A percentile compares a stretch with the other conserved stretches of the same genome.
These are phyloP conservation scores for Ophiognomonia clavigignenti-juglandacearum DNA, from an alignment of 2,329 filamentous ascomycete species.

Conservation along the genomic window DNA sequence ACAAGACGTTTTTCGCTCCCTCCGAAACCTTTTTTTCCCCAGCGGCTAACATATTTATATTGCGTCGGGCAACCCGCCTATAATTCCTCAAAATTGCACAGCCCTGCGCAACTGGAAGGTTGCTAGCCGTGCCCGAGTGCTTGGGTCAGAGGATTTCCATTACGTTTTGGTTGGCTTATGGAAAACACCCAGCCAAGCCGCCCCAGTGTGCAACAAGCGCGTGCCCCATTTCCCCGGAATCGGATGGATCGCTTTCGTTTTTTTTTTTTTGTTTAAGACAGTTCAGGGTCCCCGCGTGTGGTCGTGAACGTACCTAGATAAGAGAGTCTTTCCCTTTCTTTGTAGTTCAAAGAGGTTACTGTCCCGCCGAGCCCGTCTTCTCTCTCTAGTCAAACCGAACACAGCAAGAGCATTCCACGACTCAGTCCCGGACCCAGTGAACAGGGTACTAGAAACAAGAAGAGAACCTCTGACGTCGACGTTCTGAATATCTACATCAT, in stretches of 20 bases:
- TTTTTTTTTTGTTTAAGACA: neutral
- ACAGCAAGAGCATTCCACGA: neutral
- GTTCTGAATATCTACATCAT: neutral
- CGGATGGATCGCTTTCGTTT: neutral
- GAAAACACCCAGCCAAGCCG: neutral
- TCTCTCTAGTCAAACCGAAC: too few relatives aligned
- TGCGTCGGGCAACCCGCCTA: neutral
- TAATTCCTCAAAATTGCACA: neutral
- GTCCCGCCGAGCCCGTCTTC: too few relatives aligned
- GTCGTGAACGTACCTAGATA: neutral
- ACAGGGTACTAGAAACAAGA: neutral
- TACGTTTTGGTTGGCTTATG: conserved; percentile 22
- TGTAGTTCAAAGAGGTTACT: too few relatives aligned
- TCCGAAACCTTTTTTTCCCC: too few relatives aligned
- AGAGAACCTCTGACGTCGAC: neutral
- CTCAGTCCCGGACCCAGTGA: neutral
- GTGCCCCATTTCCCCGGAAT: conserved; percentile 9
- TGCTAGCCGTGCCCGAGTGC: conserved; percentile 1
- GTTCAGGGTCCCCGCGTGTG: neutral
- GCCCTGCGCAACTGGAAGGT: neutral
- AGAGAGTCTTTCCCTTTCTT: neutral
- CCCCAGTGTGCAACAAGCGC: neutral
- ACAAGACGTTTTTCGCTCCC: neutral
- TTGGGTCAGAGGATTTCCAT: conserved; percentile 14
- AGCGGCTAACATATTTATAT: too few relatives aligned